These are phyloP conservation scores for Brassica carinata DNA, from an alignment of 345 rosid genomes.

Conservation along the genomic window DNA sequence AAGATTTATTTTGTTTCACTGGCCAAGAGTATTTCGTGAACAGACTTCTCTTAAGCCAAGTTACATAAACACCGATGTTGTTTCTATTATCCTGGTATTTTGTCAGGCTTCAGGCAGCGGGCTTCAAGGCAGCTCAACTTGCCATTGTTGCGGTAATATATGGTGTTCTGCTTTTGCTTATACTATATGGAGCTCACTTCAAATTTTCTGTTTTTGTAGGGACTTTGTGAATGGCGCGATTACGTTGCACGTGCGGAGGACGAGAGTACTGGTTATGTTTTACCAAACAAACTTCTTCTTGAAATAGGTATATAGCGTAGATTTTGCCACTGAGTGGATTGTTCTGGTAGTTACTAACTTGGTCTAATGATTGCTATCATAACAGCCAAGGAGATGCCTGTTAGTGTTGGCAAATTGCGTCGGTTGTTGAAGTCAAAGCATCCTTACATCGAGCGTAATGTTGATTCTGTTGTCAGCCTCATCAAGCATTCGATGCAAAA, in stretches of 20 bases:
- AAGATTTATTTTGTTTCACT: background rate
- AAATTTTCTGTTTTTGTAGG: slow-evolving; percentile 47
- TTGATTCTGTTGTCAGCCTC: slow-evolving; percentile 64
- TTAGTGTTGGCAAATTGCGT: slow-evolving; percentile 58
- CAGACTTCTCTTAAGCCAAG: background rate
- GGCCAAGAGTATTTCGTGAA: slow-evolving; percentile 1
- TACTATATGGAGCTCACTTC: slow-evolving; percentile 23
- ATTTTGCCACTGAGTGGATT: slow-evolving; percentile 17
- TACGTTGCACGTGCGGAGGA: slow-evolving; percentile 78
- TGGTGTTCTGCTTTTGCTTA: background rate
- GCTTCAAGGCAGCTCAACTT: slow-evolving; percentile 79
- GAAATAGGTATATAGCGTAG: slow-evolving; percentile 66
- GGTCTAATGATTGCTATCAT: slow-evolving; percentile 24
- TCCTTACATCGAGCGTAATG: slow-evolving; percentile 75
- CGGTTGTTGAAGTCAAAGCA: slow-evolving; percentile 66
- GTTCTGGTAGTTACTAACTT: slow-evolving; percentile 17
- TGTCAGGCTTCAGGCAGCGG: slow-evolving; percentile 71
- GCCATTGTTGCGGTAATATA: slow-evolving; percentile 67
- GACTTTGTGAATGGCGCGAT: slow-evolving; percentile 91
- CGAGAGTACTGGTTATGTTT: slow-evolving; percentile 89
- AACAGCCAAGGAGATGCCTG: slow-evolving; percentile 92
- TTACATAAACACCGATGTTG: slow-evolving; percentile 2
- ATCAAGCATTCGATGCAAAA: slow-evolving; percentile 71
- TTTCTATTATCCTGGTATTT: slow-evolving; percentile 27
- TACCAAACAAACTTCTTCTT: slow-evolving; percentile 90